phyloP scores from a whole-genome alignment of 352 stramenopile genomes.

The Globisporangium cylindrosporum region DNA sequence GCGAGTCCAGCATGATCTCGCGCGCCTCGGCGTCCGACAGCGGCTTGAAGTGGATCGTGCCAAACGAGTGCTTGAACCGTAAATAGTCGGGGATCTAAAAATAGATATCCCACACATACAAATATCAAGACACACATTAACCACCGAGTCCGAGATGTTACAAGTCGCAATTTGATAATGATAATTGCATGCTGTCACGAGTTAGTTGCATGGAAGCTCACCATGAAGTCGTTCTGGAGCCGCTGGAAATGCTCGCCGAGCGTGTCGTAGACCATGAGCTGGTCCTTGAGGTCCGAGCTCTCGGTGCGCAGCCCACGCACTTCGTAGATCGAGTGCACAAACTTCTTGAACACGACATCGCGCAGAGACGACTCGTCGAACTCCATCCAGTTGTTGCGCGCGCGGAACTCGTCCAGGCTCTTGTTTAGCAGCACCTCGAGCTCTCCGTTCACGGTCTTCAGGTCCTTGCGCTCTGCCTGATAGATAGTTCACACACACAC shows the following conservation, averaged over 20 bases:
- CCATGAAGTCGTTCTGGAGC: conserved; percentile 55
- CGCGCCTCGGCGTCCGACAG: conserved; percentile 43
- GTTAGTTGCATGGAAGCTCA: neutral
- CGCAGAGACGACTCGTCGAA: conserved; percentile 48
- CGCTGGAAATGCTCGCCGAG: conserved; percentile 71
- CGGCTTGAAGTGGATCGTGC: conserved; percentile 59
- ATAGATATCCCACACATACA: neutral
- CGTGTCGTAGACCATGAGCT: conserved; percentile 55
- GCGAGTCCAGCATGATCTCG: conserved; percentile 73
- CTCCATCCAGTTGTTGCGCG: conserved; percentile 40
- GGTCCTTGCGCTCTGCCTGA: conserved; percentile 43
- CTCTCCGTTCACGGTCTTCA: conserved; percentile 55
- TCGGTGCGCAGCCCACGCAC: conserved; percentile 49
- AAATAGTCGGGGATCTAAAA: conserved; percentile 35
- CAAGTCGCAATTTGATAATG: neutral
- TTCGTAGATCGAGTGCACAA: conserved; percentile 75
- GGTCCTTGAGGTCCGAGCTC: conserved; percentile 43
- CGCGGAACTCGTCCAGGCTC: conserved; percentile 34
- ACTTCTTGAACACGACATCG: conserved; percentile 61
- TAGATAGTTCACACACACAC: conserved; percentile 13
- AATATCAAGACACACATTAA: neutral
- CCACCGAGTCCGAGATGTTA: neutral
- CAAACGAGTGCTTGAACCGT: conserved; percentile 37
- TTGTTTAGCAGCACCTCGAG: conserved; percentile 46
- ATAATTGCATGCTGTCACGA: neutral